Evolutionary conservation across 1,139 yeast species (phyloP), one percentile per base, ranked within the genome.

Genomic region (Saccharomyces hybrid): DNA sequence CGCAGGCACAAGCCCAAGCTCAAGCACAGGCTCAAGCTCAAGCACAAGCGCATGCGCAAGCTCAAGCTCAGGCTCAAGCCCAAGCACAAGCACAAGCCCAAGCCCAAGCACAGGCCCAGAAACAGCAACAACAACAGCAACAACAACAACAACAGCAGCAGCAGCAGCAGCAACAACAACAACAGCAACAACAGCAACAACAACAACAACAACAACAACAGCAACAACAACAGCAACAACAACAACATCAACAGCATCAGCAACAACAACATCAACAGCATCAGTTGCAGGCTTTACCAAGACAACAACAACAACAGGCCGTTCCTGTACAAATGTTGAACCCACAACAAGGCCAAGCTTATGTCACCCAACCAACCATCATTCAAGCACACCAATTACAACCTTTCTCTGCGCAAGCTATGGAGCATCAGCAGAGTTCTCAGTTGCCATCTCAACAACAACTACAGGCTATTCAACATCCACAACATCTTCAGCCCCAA

Each of bases 1-100:
- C 56, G 8, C 66, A 58, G 41, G 60, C 54, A 3, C 62, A 58
- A 51, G 59, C 56, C 4, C 61, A 55, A 21, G 59, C 62, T 12
- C 66, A 64, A 32, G 60, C 61, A 12, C 69, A 59, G 41, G 63
- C 57, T 28, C 71, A 57, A 51, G 57, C 58, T 19, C 63, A 58
- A 34, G 64, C 59, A 16, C 59, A 54, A 7, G 49, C 55, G 4
- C 56, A 53, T 46, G 55, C 56, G 1, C 55, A 50, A 41, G 50
- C 59, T 2, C 50, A 51, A 7, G 51, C 57, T 1, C 51, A 51
- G 48, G 51, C 52, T 8, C 55, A 52, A 46, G 49, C 56, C 4
- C 54, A 55, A n/a, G 29, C 52, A 2, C 54, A 54, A 21, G 49
- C 47, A 26, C 50, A 34, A 3, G 49, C 47, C 9, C 51, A 57